Base-by-base conservation (phyloP, 257 asterid species). In the Solanum pinnatisectum region DNA sequence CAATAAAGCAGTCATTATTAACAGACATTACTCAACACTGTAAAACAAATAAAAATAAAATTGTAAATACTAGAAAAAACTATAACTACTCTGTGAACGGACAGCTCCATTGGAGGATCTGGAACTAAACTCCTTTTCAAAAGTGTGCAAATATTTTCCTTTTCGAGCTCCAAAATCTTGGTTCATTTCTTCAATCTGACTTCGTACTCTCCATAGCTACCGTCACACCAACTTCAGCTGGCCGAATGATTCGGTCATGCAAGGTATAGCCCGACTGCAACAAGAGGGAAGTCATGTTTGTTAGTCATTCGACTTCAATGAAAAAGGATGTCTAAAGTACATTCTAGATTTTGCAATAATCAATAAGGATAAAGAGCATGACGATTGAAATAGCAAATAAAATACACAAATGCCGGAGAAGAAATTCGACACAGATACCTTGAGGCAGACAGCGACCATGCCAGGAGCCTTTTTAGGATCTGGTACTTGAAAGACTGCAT, bases 171-270 rank as follows among this genome's bases (percentile, higher is more conserved):
- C 56, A 74, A 22, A n/a, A 86, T 7, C 33, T 40, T n/a, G 83
- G n/a, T 32, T 15, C n/a, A 18, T 42, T 77, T 72, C 70, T 33
- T 89, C 89, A 25, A 23, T 90, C 93, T 87, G 90, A 89, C 68
- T 91, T 83, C 81, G 84, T 87, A 25, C 86, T 87, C 78, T 91
- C 91, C 23, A 84, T 90, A 9, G 93, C 91, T 68, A 77, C 93
- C 3, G 97, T 93, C 79, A 96, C 98, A 60, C 98, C 98, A 84
- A 96, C 98, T 90, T 96, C 98, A 30, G 98, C 98, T 59, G 98
- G 98, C 88, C 98, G 92, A 86, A 96, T 90, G 70, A 96, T 90
- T 60, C 98, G 93, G 85, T 96, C 98, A 56, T 96, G 96, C 88
- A 96, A 90, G 87, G 77, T 86, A 90, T 96, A 96, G 76, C 98